Evolutionary conservation across 2,329 filamentous ascomycete species (phyloP), one percentile per base, ranked within the genome.

Genomic region (Teratosphaeria pseudoeucalypti): DNA sequence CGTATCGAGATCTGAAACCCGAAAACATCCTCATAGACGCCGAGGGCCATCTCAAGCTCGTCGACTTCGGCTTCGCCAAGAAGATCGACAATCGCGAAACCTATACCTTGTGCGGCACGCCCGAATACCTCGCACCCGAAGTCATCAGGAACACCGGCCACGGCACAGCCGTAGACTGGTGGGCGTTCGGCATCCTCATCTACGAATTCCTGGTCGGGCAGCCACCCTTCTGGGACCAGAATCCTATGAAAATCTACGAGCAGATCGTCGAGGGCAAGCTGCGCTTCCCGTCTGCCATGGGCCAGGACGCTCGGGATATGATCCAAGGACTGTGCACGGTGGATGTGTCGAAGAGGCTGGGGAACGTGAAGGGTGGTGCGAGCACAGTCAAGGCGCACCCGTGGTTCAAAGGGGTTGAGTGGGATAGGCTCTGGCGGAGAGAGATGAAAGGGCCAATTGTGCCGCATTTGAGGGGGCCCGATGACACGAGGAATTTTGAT

Each of bases 11-110:
- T 67, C 76, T 92, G 66, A 92, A 92, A 73, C 89, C 89, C 1
- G 89, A 92, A 74, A 92, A 94, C 72, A 82, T 92, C 43, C 78
- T 92, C 57, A 81, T 92, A 29, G 89, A 92, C 70, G 83, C 81
- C 54, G 82, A 90, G 34, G 89, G 89, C 2, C 89, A 92, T 73
- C 84, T 92, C 67, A 90, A 90, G 73, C 79, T 92, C 55, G 89
- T 92, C 4, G 89, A 92, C 73, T 92, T 92, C 76, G 89, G 89
- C 11, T 92, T 92, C 70, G 89, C 89, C 53, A 92, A 92, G 78
- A 84, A 87, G 63, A 79, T 92, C 27, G 86, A 88, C 37, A 79
- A 80, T 63, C 75, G 79, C 69, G 88, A 92, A 75, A 92, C 89
- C 6, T 92, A 92, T 68, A 92, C 89, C 2, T 80, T 92, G 32